Base-by-base conservation (phyloP, 805 yeast species). In the Starmera quercuum region DNA sequence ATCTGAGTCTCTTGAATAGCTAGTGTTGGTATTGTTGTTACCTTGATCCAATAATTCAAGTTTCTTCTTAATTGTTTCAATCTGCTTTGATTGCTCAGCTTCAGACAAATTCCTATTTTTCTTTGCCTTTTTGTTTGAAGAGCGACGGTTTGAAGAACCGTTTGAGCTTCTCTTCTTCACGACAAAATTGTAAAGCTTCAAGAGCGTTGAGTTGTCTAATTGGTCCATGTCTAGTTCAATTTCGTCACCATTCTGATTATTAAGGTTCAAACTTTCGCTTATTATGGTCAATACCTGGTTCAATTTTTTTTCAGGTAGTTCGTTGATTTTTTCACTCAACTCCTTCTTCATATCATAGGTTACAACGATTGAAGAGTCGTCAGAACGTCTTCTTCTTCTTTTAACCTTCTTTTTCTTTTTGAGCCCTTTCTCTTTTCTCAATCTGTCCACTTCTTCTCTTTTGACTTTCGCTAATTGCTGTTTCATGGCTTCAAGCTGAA, bases 281-380 rank as follows among this genome's bases (percentile, higher is more conserved):
- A 92, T 86, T 41, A 92, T 86, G 33, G 82, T 75, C 41, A 90
- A 71, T 22, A 87, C 95, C 39, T 83, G 81, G 46, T 80, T 83
- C 47, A 90, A 64, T 62, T 84, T 85, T 58, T 80, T 76, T 44
- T 87, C 94, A 29, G 86, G 73, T 42, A 78, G 61, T 38, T 76
- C 78, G 33, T 80, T 78, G 54, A 92, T 88, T 45, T 78, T 78
- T 52, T 87, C 97, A 36, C 87, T 76, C 38, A 92, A 78, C 56
- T 86, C 92, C 54, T 85, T 84, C 71, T 92, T 92, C 97, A 90
- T 90, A 52, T 88, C 97, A 54, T 85, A 92, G 0, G 96, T 84
- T 34, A 90, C 86, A 11, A 57, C 58, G 51, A 49, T 35, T 44
- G 55, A 37, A 47, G 45, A 40, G 38, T 21, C 54, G 41, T 27